Evolutionary conservation across 2,329 filamentous ascomycete genomes (phyloP).

Genomic region (Apiospora hydei): DNA sequence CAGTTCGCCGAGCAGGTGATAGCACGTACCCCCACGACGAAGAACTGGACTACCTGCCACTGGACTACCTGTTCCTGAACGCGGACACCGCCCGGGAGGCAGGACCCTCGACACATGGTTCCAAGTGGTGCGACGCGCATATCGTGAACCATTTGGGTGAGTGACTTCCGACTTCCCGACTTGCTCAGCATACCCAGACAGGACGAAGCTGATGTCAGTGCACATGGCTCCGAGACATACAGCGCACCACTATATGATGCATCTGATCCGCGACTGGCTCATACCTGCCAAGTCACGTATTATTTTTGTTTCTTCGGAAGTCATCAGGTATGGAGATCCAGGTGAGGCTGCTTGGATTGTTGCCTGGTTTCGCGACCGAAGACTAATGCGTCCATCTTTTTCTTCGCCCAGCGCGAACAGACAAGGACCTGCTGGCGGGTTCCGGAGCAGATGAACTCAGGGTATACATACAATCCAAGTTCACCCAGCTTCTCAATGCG

Average conservation of each 20-base stretch:
- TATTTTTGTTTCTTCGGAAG: conserved; percentile 60
- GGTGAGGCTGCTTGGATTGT: conserved; percentile 33
- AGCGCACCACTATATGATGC: conserved; percentile 63
- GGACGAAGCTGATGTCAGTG: background rate
- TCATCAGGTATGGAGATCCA: conserved; percentile 49
- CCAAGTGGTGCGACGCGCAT: conserved; percentile 57
- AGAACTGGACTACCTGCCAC: no score
- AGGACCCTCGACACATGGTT: conserved; percentile 47
- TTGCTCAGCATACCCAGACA: background rate
- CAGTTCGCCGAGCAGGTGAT: conserved; percentile 55
- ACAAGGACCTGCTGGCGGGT: conserved; percentile 41
- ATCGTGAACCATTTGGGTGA: conserved; percentile 62
- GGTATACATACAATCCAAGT: conserved; percentile 56
- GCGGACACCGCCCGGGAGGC: conserved; percentile 51
- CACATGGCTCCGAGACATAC: background rate
- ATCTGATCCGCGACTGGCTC: conserved; percentile 57
- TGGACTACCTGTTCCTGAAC: conserved; percentile 58
- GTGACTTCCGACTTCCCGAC: conserved; percentile 26
- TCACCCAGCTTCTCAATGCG: conserved; percentile 57
- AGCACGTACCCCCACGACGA: conserved; percentile 40
- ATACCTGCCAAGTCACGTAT: conserved; percentile 54
- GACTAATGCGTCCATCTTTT: background rate
- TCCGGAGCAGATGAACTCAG: conserved; percentile 41
- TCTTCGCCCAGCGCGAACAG: background rate
- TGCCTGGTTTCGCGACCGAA: background rate